Base-by-base conservation (phyloP, 257 asterid genomes). In the Nicotiana noctiflora region DNA sequence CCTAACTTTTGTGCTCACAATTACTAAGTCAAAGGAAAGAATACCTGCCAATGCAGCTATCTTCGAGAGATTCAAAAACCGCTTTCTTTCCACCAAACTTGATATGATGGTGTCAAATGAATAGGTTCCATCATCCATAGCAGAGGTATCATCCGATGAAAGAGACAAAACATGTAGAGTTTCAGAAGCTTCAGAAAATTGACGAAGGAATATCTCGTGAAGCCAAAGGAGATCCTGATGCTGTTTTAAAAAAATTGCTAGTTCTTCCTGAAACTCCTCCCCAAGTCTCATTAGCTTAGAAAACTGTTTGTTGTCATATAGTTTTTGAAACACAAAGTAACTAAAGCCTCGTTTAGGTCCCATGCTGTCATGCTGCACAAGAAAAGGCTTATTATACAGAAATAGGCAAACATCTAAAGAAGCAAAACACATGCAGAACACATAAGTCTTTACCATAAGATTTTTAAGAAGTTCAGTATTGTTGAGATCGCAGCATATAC, bases 281-380 rank as follows among this genome's bases (percentile, higher is more conserved):
- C 99, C 98, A 80, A 91, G 90, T 87, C 97, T 93, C 88, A 93
- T 85, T 79, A 95, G 97, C 89, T 89, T 93, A 3, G 93, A 86
- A 59, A 87, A 89, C 70, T 95, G 97, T 84, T 85, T 90, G 84
- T 81, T 89, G 52, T 87, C 94, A 79, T 89, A 90, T 75, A 93
- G 89, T 86, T 90, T 93, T 80, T 92, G 78, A 88, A 93, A 95
- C 82, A 95, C 99, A 83, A 91, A 95, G 86, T 88, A 88, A 90
- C 97, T 86, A 82, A 95, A 95, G 82, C 99, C 98, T 82, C 98
- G 96, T 84, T 85, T 95, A 29, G 98, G 97, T 64, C 98, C 98
- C 93, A 90, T 85, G 86, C 97, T 92, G 78, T 91, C 96, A 37
- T 84, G 96, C 99, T 95, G 87, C 88, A 89, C 76, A 87, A 80